Base-by-base conservation (phyloP, 352 stramenopile species). In the Globisporangium mamillatum region DNA sequence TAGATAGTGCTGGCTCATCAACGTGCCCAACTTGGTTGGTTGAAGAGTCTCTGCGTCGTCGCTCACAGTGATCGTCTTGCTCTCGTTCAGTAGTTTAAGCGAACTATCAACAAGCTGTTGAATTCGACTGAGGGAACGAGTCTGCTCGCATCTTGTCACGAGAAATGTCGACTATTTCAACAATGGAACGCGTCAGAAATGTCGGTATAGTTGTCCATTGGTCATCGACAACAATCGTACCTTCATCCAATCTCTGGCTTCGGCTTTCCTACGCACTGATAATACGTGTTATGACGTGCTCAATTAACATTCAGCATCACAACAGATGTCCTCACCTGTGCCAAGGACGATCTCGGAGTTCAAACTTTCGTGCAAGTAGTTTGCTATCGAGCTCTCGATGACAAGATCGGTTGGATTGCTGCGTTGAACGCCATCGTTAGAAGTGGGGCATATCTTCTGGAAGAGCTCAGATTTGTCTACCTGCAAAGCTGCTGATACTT, bases 1-100 rank as follows among this genome's bases (percentile, higher is more conserved):
- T 9, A 97, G 66, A 34, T 87, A 81, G 48, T 86, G 76, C 55
- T 81, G 71, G 64, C 79, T 89, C 88, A 97, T 96, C 6, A 95
- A 76, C 27, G 75, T 66, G 18, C 77, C 82, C 29, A 74, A 68
- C 48, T 65, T 46, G 12, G 75, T 73, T 48, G 83, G 72, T 25
- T 62, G 1, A 22, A 90, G 71, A 18, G 59, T 66, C 3, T 73
- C 72, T 16, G 64, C 60, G 60, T 77, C 52, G 34, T 74, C 56
- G 24, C 70, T 41, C 27, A 75, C 60, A 14, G 66, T 20, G 16
- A 77, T 65, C 56, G 72, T 68, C 7, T 60, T 56, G 6, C 86
- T 77, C 10, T 79, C 69, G 16, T 64, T 24, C 0, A 95, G 66
- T 12, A 77, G 27, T 10, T 75, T 29, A 41, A 93, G 66, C 4